A percentile compares a stretch with the other conserved stretches of the same genome.
Evolutionary conservation across 495 filamentous ascomycete species (phyloP).

Genomic region (Neurospora sp.): DNA sequence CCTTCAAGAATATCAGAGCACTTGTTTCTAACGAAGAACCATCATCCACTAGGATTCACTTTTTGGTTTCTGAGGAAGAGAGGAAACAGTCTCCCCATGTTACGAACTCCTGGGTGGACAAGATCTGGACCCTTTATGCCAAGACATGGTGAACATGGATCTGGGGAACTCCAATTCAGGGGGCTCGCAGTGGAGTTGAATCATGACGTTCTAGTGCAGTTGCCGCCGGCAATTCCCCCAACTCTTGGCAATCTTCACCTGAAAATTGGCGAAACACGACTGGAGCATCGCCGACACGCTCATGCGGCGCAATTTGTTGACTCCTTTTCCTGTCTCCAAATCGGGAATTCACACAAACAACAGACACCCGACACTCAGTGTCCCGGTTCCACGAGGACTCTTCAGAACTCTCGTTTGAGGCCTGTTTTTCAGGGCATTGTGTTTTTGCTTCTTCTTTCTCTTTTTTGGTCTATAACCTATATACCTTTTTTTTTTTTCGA

Average conservation of each 20-base stretch:
- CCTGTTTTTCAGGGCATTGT: neutral
- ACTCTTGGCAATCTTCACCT: neutral
- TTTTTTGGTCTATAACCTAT: neutral
- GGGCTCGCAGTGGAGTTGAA: neutral
- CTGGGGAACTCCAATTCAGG: neutral
- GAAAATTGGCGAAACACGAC: neutral
- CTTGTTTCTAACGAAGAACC: neutral
- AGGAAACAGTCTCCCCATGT: neutral
- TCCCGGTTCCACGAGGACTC: neutral
- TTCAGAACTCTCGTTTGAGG: neutral
- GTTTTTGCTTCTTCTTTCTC: neutral
- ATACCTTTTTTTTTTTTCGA: neutral
- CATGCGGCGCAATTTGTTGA: neutral
- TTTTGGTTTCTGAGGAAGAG: neutral
- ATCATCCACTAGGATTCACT: neutral
- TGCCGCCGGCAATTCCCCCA: neutral
- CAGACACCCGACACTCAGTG: neutral
- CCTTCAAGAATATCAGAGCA: neutral
- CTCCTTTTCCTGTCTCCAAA: neutral
- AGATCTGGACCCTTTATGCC: neutral
- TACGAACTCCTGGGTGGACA: neutral
- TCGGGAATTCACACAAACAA: neutral
- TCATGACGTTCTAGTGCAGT: neutral
- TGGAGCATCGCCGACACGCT: neutral
- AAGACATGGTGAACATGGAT: neutral